Evolutionary conservation across 768 basidiomycete genomes (phyloP), one percentile per base, ranked within the genome.

Genomic region (Daedalea quercina): DNA sequence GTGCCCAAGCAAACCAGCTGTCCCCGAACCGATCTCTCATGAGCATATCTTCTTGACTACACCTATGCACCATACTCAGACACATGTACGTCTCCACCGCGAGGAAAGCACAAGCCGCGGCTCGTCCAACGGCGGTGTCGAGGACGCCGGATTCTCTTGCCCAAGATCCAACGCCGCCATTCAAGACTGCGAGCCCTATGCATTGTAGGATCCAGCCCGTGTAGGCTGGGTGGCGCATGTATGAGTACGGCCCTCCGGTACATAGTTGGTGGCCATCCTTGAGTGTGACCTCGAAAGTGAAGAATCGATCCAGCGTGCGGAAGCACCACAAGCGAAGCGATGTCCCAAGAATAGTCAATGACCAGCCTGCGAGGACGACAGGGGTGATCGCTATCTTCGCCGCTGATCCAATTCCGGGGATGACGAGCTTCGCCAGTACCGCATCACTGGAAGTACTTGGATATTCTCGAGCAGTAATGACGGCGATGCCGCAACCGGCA

Each of bases 221-320:
- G 56, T 68, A 68, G 54, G 48, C 33, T 7, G 67, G 67, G 51
- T 68, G 67, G 13, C 67, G 61, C 1, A 68, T 65, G 50, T 62
- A 19, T 20, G 60, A 44, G 57, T 68, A 68, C 35, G 65, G 67
- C 9, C 65, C 65, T 19, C 19, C 26, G 15, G 65, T 67, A 19
- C 67, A 51, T n/a, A 68, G 60, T 40, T 41, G 50, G 43, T 68
- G 67, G 34, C 57, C 57, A 13, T 60, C 46, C 28, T 52, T 53
- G 7, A 68, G 43, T 19, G 63, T 50, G n/a, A 68, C 50, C 41
- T 65, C 57, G 58, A 60, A 63, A 17, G 65, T 68, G 61, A 67
- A 68, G 54, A 55, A 46, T 9, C 52, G 51, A 12, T 65, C 67
- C 17, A 68, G 54, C 11, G 40, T 45, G 45, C 61, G 64, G 54